phyloP scores from a whole-genome alignment of 1,284 basidiomycete species.

The Butyriboletus appendiculatus region DNA sequence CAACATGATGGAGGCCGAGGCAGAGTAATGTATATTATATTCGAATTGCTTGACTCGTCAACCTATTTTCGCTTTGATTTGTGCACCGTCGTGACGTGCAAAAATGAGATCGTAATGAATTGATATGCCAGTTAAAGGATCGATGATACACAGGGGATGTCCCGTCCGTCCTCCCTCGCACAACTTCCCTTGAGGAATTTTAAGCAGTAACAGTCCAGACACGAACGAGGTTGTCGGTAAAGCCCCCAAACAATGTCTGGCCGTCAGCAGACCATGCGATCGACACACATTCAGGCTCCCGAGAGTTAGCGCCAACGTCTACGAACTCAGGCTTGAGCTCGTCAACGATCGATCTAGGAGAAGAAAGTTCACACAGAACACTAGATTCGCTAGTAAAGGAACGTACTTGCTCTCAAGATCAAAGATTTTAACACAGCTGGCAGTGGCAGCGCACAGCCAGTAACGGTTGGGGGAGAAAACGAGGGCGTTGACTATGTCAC shows the following conservation, averaged over 20 bases:
- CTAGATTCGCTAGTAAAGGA: background rate
- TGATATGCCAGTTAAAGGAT: constrained; percentile 25
- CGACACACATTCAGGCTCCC: constrained; percentile 94
- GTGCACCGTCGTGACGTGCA: background rate
- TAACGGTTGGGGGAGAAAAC: constrained; percentile 99
- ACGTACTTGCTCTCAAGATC: constrained; percentile 97
- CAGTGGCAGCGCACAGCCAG: constrained; percentile 99
- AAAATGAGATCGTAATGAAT: constrained; percentile 21
- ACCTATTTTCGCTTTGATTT: background rate
- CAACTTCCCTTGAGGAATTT: constrained; percentile 38
- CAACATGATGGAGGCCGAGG: constrained; percentile 55
- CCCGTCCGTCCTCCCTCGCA: constrained; percentile 24
- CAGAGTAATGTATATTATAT: constrained; percentile 1
- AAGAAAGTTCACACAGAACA: constrained; percentile 9
- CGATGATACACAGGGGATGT: constrained; percentile 23
- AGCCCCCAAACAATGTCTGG: constrained; percentile 95
- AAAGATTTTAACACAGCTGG: constrained; percentile 99
- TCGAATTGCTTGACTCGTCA: background rate
- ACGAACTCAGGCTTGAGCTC: constrained; percentile 95
- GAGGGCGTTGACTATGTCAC: constrained; percentile 98
- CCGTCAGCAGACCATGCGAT: constrained; percentile 99
- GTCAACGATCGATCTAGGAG: constrained; percentile 90
- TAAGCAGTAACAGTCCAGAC: constrained; percentile 89
- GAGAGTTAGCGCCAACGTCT: constrained; percentile 75
- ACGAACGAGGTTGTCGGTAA: constrained; percentile 89